Base-by-base conservation (phyloP, 257 asterid genomes). In the Rubia yunnanensis region DNA sequence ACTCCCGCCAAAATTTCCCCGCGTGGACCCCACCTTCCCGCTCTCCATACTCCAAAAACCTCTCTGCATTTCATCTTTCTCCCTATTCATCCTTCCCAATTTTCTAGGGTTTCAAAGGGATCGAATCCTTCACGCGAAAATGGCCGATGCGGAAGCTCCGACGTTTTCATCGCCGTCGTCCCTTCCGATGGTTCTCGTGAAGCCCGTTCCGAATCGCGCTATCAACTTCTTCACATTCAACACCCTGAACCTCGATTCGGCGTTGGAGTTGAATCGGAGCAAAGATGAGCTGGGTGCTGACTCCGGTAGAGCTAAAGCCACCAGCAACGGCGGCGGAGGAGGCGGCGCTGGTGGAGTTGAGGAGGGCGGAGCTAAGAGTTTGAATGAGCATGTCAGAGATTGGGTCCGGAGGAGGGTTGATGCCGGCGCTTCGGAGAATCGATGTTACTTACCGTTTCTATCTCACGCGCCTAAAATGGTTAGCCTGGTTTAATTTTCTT, bases 401-500 rank as follows among this genome's bases (percentile, higher is more conserved):
- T 77, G 86, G 88, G 72, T 65, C 58, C 65, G 57, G 70, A 77
- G 79, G 79, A 81, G 58, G 38, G 66, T 78, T 57, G 76, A 82
- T n/a, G 72, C 74, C 61, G 94, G 86, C 30, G 59, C 76, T 44
- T 75, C 87, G 61, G 75, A 83, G 61, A 71, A 64, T 46, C 69
- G 76, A 69, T 80, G 84, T 59, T 65, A 75, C 71, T 60, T 84
- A 71, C 86, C 86, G n/a, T 84, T 88, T 64, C 94, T 77, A 31
- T 69, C 35, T 39, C 81, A 83, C 31, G 95, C 90, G 53, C 88
- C 92, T 1, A 83, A 74, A 77, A 65, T 54, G 87, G 97, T 90
- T 76, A 59, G 18, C 7, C 17, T 39, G 1, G 48, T 39, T 39
- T 17, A 17, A 39, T 11, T 44, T 44, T n/a, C n/a, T n/a, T 44